These are phyloP conservation scores for Ganoderma lingzhi DNA, from an alignment of 1,284 basidiomycete genomes.

Conservation along the genomic window DNA sequence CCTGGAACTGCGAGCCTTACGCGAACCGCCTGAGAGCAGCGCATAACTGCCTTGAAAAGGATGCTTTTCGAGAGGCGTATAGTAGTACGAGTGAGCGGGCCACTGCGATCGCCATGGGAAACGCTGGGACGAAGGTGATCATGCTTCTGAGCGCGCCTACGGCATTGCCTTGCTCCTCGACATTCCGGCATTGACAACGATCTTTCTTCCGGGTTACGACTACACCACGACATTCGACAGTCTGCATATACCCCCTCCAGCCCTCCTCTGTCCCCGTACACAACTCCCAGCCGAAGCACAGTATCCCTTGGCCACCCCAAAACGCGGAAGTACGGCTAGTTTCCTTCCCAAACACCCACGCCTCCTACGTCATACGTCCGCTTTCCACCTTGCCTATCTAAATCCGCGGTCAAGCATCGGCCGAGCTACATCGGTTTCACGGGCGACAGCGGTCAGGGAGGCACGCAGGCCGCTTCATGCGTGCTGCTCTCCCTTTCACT, in stretches of 20 bases:
- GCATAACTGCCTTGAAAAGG: background rate
- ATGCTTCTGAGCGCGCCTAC: background rate
- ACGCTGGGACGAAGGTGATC: background rate
- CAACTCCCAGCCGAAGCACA: background rate
- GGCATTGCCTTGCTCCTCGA: conserved; percentile 4
- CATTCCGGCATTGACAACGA: background rate
- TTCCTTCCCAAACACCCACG: background rate
- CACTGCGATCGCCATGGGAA: background rate
- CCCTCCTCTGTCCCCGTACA: background rate
- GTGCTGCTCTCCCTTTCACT: background rate
- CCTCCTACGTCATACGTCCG: conserved; percentile 9
- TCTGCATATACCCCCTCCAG: background rate
- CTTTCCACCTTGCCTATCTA: background rate
- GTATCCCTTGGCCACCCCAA: background rate
- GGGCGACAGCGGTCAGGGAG: background rate
- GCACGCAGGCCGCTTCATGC: background rate
- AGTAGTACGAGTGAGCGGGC: background rate
- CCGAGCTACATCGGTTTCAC: background rate
- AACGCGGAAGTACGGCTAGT: background rate
- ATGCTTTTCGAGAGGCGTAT: background rate
- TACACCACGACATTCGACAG: background rate
- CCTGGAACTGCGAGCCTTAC: background rate
- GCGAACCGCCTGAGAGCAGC: background rate
- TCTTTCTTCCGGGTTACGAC: background rate
- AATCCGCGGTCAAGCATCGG: background rate